These are phyloP conservation scores for Senecio squalidus DNA, from an alignment of 140 eudicot species.

Conservation along the genomic window DNA sequence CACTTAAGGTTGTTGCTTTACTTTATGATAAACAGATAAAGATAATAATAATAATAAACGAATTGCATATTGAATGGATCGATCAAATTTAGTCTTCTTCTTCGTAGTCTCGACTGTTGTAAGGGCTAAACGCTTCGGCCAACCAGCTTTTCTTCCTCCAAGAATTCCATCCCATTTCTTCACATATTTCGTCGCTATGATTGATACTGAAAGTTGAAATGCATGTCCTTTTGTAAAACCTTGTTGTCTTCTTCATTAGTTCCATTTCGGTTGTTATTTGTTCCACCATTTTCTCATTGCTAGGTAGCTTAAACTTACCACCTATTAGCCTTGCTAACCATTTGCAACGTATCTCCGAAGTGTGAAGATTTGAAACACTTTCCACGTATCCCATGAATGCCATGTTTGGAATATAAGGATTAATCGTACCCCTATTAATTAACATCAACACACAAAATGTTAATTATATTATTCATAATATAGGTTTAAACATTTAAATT, in stretches of 20 bases:
- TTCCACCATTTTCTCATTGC: constrained; percentile 59
- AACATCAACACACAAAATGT: too few species aligned
- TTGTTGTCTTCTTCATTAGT: constrained; percentile 72
- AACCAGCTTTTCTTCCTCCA: constrained; percentile 93
- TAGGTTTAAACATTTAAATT: too few species aligned
- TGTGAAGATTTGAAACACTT: constrained; percentile 86
- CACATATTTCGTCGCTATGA: constrained; percentile 76
- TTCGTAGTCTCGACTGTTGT: constrained; percentile 79
- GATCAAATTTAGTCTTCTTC: constrained; percentile 13
- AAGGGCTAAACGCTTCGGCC: constrained; percentile 86
- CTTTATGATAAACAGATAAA: too few species aligned
- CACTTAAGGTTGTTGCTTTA: too few species aligned
- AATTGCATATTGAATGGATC: background rate
- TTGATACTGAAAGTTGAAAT: constrained; percentile 94
- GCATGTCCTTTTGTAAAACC: constrained; percentile 92
- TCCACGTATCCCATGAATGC: constrained; percentile 89
- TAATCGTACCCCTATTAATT: constrained; percentile 72
- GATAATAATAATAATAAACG: too few species aligned
- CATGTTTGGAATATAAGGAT: constrained; percentile 91
- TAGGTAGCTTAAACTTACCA: constrained; percentile 73
- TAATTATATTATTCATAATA: too few species aligned
- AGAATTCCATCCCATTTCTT: constrained; percentile 93
- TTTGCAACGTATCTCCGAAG: constrained; percentile 93
- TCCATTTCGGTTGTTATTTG: constrained; percentile 63
- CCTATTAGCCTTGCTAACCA: constrained; percentile 69